These are phyloP conservation scores for Plasmodium sp. DNA, from an alignment of 169 alveolate species.

Conservation along the genomic window DNA sequence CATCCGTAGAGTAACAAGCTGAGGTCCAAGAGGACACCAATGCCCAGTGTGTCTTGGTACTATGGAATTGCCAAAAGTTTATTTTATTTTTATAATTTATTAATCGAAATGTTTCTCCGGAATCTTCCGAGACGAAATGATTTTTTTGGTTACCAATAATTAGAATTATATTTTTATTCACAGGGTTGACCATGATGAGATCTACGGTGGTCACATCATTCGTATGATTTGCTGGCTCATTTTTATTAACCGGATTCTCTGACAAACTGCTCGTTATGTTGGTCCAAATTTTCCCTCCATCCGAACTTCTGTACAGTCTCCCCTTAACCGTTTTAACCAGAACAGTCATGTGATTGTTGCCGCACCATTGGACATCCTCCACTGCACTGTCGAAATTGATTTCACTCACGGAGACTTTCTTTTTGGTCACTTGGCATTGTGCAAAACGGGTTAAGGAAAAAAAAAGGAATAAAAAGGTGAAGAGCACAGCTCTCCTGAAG, in stretches of 20 bases:
- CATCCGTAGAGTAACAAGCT: slow-evolving; percentile 81
- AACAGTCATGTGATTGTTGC: slow-evolving; percentile 85
- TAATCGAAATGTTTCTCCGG: slow-evolving; percentile 85
- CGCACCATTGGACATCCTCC: slow-evolving; percentile 90
- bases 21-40: slow-evolving; percentile 90
- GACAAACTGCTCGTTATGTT: slow-evolving; percentile 84
- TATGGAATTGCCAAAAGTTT: slow-evolving; percentile 89
- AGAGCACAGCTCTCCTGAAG: neutral
- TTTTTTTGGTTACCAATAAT: slow-evolving; percentile 83
- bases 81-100: slow-evolving; percentile 84
- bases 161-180: slow-evolving; percentile 85
- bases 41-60: slow-evolving; percentile 87
- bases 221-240: slow-evolving; percentile 13
- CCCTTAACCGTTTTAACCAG: slow-evolving; percentile 88
- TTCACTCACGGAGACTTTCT: slow-evolving; percentile 91
- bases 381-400: slow-evolving; percentile 88
- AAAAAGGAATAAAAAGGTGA: slow-evolving; percentile 15
- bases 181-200: slow-evolving; percentile 83
- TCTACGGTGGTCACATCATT: slow-evolving; percentile 76
- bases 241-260: slow-evolving; percentile 53
- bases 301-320: slow-evolving; percentile 85
- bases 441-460: slow-evolving; percentile 30
- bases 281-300: slow-evolving; percentile 90
- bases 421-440: slow-evolving; percentile 76
- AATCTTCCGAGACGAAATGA: slow-evolving; percentile 82